phyloP scores from a whole-genome alignment of 208 protist genomes.

The Vickermania spadyakhi region DNA sequence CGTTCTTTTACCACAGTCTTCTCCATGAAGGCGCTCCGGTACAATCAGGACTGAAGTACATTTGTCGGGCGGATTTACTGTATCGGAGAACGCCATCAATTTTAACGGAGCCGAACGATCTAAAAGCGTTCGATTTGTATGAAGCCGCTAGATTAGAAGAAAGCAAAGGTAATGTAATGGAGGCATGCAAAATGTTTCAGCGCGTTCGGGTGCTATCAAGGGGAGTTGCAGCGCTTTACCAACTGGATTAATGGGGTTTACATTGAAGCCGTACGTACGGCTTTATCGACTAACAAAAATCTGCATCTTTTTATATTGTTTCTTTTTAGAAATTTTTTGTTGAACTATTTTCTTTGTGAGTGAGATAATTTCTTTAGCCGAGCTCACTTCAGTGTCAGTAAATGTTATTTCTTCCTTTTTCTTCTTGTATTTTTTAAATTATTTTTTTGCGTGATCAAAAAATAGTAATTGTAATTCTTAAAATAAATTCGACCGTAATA shows the following conservation, averaged over 20 bases:
- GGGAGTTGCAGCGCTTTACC: slow-evolving; percentile 70
- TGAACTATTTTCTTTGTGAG: no score
- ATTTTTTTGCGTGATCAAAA: no score
- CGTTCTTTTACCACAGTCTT: slow-evolving; percentile 82
- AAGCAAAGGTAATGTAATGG: slow-evolving; percentile 53
- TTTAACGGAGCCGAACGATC: slow-evolving; percentile 42
- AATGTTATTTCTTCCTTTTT: no score
- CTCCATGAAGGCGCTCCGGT: slow-evolving; percentile 83
- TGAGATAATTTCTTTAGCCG: no score
- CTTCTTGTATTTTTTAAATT: no score
- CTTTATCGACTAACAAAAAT: no score
- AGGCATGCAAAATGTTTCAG: slow-evolving; percentile 69
- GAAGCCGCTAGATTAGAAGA: slow-evolving; percentile 65
- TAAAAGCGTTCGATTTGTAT: slow-evolving; percentile 61
- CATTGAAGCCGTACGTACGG: no score
- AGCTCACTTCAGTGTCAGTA: no score
- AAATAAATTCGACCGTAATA: no score
- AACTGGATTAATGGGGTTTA: slow-evolving; percentile 62
- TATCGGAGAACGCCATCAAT: slow-evolving; percentile 73
- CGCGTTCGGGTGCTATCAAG: slow-evolving; percentile 53
- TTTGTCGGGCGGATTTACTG: slow-evolving; percentile 74
- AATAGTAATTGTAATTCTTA: no score
- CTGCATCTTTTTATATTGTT: no score
- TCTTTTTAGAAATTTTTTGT: no score
- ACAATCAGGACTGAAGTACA: slow-evolving; percentile 66